These are phyloP conservation scores for Boletus sensibilis DNA, from an alignment of 768 basidiomycete species.

Conservation along the genomic window DNA sequence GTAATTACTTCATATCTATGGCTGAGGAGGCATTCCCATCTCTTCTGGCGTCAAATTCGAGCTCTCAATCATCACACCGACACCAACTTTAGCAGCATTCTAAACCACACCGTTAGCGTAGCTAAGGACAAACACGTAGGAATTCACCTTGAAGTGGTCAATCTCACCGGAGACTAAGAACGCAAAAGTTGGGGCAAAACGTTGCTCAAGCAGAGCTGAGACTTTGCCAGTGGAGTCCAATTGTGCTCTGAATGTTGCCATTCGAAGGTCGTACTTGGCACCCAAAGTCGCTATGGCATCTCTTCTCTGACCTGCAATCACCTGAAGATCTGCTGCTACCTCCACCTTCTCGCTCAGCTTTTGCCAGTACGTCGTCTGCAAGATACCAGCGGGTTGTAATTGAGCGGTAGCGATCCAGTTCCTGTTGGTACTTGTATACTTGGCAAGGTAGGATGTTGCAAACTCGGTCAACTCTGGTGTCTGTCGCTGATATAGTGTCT, in stretches of 20 bases:
- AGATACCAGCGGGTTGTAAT: slow-evolving; percentile 73
- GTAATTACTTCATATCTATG: slow-evolving; percentile 36
- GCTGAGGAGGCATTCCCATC: slow-evolving; percentile 64
- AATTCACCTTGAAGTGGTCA: slow-evolving; percentile 91
- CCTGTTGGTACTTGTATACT: slow-evolving; percentile 67
- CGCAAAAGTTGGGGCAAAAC: slow-evolving; percentile 92
- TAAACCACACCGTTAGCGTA: slow-evolving; percentile 30
- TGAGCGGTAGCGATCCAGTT: slow-evolving; percentile 95
- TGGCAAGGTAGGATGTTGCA: slow-evolving; percentile 75
- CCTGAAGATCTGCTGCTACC: slow-evolving; percentile 90
- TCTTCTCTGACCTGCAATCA: slow-evolving; percentile 74
- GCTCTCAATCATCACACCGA: slow-evolving; percentile 97
- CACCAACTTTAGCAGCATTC: slow-evolving; percentile 93
- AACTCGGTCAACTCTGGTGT: slow-evolving; percentile 69
- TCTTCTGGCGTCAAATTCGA: slow-evolving; percentile 78
- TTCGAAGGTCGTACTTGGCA: slow-evolving; percentile 94
- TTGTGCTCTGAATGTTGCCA: slow-evolving; percentile 93
- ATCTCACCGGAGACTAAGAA: slow-evolving; percentile 96
- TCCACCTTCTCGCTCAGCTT: slow-evolving; percentile 94
- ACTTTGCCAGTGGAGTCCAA: slow-evolving; percentile 95
- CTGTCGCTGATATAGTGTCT: slow-evolving; percentile 80
- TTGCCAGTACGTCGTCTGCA: slow-evolving; percentile 96
- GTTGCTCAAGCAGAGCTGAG: slow-evolving; percentile 90
- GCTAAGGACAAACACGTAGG: not conserved
- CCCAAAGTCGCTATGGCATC: slow-evolving; percentile 93